Conservation (phyloP, 352 stramenopile species). For the Globisporangium recalcitrans region DNA sequence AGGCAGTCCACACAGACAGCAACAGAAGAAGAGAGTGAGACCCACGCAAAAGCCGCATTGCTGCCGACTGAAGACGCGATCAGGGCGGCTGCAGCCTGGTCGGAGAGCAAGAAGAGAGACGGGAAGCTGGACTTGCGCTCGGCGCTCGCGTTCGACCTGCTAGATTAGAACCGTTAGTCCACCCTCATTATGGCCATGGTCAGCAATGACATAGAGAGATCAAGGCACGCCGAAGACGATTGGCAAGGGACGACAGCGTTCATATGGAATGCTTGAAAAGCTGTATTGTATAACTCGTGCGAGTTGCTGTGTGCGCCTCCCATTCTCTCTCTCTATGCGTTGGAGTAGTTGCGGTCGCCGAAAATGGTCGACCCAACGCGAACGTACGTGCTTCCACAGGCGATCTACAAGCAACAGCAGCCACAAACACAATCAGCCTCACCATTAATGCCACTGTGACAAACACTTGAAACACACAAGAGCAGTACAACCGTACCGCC, state of each 20-base stretch:
- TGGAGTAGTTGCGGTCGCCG: conserved; percentile 90
- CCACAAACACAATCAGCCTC: conserved; percentile 2
- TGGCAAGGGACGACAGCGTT: not conserved
- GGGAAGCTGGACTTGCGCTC: conserved; percentile 40
- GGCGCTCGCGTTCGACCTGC: conserved; percentile 62
- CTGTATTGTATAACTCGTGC: conserved; percentile 4
- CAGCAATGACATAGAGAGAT: not conserved
- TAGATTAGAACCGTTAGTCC: conserved; percentile 20
- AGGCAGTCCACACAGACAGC: conserved; percentile 21
- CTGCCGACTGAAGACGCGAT: conserved; percentile 39
- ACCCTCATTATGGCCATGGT: not conserved
- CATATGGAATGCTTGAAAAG: not conserved
- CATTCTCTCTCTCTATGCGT: conserved; percentile 22
- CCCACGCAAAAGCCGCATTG: conserved; percentile 13
- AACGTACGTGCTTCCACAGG: conserved; percentile 93
- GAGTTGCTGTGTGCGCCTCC: not conserved
- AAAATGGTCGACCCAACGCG: conserved; percentile 98
- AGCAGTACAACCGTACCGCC: conserved; percentile 44
- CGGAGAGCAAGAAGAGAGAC: conserved; percentile 25
- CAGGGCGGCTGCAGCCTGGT: conserved; percentile 45
- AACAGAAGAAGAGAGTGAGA: conserved; percentile 7
- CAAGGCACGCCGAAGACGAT: not conserved
- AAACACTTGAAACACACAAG: not conserved
- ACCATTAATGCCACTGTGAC: not conserved
- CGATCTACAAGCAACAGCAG: conserved; percentile 65